Base-by-base conservation (phyloP, 2,329 filamentous ascomycete genomes). In the Chrysoporthe cubensis region DNA sequence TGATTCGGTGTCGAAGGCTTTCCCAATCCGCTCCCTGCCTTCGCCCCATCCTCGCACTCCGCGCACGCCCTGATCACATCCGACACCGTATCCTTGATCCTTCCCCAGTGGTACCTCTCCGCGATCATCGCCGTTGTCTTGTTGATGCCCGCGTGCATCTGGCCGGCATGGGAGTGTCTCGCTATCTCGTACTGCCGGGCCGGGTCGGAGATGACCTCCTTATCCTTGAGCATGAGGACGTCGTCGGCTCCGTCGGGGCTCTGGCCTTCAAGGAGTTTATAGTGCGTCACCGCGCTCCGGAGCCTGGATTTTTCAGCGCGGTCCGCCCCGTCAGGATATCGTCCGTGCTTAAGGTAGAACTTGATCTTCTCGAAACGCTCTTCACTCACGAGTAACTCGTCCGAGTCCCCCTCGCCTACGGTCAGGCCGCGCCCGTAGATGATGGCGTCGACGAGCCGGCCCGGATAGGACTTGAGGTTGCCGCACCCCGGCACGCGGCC, bases 291-390 rank as follows among this genome's bases (percentile, higher is more conserved):
- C 60, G 95, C 94, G 79, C 92, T 97, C 74, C 96, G 89, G 66
- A 99, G 88, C 74, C 95, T 91, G 81, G 91, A 95, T 87, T 98
- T 98, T 80, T 98, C 96, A 67, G 94, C 94, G 68, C 95, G 89
- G 83, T 97, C 94, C 76, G 95, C 94, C 71, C 94, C 95, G 74
- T 91, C 90, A 69, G 96, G 96, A 79, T 99, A 98, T 79, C 94
- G 93, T 76, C 91, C 91, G 78, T 94, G 93, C 81, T 97, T 96
- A 76, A 98, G 89, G 80, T 98, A 98, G 84, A 92, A 98, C 76
- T 94, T 91, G 78, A 98, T 98, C 85, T 97, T 97, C 84, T 97
- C 95, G 84, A 98, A 98, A 73, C 96, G 92, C 82, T 97, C 94
- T 83, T 97, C 94, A 79, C 91, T 94, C 74, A 95, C 91, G 77